Conservation (phyloP, 805 yeast genomes). For the Cyberlindnera lachancei region DNA sequence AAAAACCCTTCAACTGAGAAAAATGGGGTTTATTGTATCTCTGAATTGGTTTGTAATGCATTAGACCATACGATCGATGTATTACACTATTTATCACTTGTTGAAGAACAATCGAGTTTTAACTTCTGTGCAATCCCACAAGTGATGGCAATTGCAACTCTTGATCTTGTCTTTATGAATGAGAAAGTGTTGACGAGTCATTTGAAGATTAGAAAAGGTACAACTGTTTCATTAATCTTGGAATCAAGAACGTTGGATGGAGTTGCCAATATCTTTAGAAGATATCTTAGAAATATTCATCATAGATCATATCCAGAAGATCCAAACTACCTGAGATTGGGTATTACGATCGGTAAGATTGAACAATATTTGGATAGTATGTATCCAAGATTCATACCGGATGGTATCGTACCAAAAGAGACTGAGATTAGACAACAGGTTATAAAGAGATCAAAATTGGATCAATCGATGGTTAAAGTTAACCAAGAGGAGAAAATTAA, state of each 20-base stretch:
- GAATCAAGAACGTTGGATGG: constrained; percentile 68
- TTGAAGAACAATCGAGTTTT: constrained; percentile 76
- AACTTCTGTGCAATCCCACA: constrained; percentile 97
- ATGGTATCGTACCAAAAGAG: constrained; percentile 37
- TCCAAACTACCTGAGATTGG: constrained; percentile 79
- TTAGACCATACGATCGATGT: constrained; percentile 72
- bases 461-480: constrained; percentile 24
- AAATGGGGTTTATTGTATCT: constrained; percentile 67
- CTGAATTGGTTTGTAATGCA: constrained; percentile 74
- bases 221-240: constrained; percentile 70
- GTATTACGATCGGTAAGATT: constrained; percentile 79
- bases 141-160: constrained; percentile 97
- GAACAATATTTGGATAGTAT: constrained; percentile 80
- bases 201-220: constrained; percentile 87
- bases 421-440: constrained; percentile 33
- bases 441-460: constrained; percentile 35
- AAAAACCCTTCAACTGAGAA: constrained; percentile 36
- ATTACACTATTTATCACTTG: constrained; percentile 63
- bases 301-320: constrained; percentile 72
- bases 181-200: constrained; percentile 58
- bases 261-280: constrained; percentile 68
- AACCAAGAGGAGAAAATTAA: constrained; percentile 20
- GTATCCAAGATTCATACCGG: constrained; percentile 57
- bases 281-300: constrained; percentile 69
- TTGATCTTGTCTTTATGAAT: constrained; percentile 80